A percentile compares a stretch with the other conserved stretches of the same genome.
These are phyloP conservation scores for Boletus rufocinnamomeus DNA, from an alignment of 768 basidiomycete genomes.

Conservation along the genomic window DNA sequence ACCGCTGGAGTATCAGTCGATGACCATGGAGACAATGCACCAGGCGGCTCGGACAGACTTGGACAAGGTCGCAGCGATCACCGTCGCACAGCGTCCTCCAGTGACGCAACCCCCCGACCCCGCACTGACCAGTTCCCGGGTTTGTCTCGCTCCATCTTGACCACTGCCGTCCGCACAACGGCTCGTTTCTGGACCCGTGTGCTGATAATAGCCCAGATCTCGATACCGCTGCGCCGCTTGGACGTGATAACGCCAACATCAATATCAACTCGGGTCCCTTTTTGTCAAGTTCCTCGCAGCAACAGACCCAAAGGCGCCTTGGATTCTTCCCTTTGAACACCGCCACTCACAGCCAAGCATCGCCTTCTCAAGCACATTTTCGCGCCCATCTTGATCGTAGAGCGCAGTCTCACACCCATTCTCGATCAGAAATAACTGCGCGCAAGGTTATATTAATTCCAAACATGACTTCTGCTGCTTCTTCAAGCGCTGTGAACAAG, in stretches of 20 bases:
- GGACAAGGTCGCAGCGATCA: conserved; percentile 21
- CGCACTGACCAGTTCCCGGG: conserved; percentile 20
- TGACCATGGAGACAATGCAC: conserved; percentile 8
- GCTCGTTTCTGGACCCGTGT: conserved; percentile 5
- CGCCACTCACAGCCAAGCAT: conserved; percentile 39
- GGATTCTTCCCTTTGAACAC: conserved; percentile 38
- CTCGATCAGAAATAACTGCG: conserved; percentile 38
- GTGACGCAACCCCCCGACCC: conserved; percentile 49
- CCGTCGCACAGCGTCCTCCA: conserved; percentile 42
- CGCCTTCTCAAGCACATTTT: conserved; percentile 24
- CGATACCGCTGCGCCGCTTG: conserved; percentile 5
- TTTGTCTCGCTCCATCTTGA: conserved; percentile 19
- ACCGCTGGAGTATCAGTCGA: conserved; percentile 7
- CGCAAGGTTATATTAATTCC: conserved; percentile 15
- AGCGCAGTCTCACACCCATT: conserved; percentile 41
- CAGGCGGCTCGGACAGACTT: conserved; percentile 8
- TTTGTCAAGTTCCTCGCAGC: conserved; percentile 14
- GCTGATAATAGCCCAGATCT: conserved; percentile 21
- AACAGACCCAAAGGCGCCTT: conserved; percentile 35
- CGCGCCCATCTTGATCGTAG: conserved; percentile 34
- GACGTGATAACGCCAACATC: conserved; percentile 15
- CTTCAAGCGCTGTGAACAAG: conserved; percentile 31
- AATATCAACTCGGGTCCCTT: conserved; percentile 17
- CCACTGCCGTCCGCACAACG: conserved; percentile 4
- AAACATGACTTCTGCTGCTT: conserved; percentile 32